Conservation (phyloP, 768 basidiomycete genomes). For the Tulasnella sp. region DNA sequence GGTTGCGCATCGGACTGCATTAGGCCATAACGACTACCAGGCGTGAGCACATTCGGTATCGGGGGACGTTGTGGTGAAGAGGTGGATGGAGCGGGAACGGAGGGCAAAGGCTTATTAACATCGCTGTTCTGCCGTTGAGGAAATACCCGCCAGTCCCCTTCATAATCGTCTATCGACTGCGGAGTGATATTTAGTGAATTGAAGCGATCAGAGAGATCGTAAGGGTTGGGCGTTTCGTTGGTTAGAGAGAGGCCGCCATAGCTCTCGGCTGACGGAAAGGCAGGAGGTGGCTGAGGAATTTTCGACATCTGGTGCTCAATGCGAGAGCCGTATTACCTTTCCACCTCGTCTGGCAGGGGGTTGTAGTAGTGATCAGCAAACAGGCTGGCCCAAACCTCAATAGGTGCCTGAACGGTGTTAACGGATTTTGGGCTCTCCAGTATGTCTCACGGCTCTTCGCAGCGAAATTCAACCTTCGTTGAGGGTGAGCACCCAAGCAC, state of each 20-base stretch:
- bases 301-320: background rate
- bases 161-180: too few relatives aligned
- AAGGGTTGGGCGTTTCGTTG: background rate
- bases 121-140: background rate
- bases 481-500: too few relatives aligned
- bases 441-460: too few relatives aligned
- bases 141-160: background rate
- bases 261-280: background rate
- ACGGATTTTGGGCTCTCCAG: too few relatives aligned
- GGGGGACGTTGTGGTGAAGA: background rate
- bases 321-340: too few relatives aligned
- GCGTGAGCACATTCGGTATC: constrained; percentile 1
- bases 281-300: background rate
- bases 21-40: background rate
- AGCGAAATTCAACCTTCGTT: too few relatives aligned
- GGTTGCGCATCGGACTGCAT: background rate
- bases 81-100: constrained; percentile 1
- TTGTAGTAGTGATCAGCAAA: too few relatives aligned
- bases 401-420: too few relatives aligned
- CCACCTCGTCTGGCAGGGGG: too few relatives aligned
- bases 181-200: background rate
- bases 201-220: background rate
- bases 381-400: too few relatives aligned
- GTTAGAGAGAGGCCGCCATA: background rate
- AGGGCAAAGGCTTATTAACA: background rate